These are phyloP conservation scores for Sporisorium sorghi DNA, from an alignment of 1,284 basidiomycete genomes.

Conservation along the genomic window DNA sequence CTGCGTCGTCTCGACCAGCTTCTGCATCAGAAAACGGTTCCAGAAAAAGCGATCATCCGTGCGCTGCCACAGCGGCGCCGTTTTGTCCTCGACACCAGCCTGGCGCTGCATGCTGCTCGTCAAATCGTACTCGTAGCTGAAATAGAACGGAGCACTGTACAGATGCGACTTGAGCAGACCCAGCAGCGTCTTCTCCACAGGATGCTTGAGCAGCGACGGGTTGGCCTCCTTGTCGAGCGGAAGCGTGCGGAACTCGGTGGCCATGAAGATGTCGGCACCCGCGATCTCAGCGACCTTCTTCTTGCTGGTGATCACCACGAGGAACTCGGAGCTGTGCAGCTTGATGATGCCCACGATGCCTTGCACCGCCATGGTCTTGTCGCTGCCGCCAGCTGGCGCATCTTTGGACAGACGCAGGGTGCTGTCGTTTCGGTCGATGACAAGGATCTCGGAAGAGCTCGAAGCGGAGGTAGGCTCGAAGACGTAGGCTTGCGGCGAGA, in stretches of 20 bases:
- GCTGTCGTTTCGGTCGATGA: conserved; percentile 45
- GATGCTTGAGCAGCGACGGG: conserved; percentile 76
- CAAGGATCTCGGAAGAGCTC: conserved; percentile 22
- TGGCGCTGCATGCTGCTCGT: conserved; percentile 90
- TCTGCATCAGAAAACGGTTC: conserved; percentile 79
- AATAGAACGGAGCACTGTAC: conserved; percentile 82
- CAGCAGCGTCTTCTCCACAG: conserved; percentile 87
- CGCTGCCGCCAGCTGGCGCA: conserved; percentile 18
- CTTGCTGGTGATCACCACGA: conserved; percentile 88
- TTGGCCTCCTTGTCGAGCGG: conserved; percentile 79
- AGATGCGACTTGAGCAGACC: conserved; percentile 88
- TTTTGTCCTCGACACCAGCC: conserved; percentile 72
- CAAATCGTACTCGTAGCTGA: conserved; percentile 91
- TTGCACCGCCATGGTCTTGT: conserved; percentile 52
- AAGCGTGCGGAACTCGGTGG: conserved; percentile 90
- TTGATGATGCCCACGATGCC: conserved; percentile 65
- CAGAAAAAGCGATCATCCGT: conserved; percentile 98
- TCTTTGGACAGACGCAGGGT: conserved; percentile 32
- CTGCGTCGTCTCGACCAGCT: conserved; percentile 48
- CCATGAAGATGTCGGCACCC: conserved; percentile 86
- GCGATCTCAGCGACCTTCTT: conserved; percentile 83
- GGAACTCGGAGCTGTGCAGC: conserved; percentile 76
- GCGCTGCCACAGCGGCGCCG: conserved; percentile 76
- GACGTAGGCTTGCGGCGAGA: conserved; percentile 38
- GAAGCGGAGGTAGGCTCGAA: conserved; percentile 38